These are phyloP conservation scores for Microsporum ferrugineum DNA, from an alignment of 2,329 filamentous ascomycete genomes.

Conservation along the genomic window DNA sequence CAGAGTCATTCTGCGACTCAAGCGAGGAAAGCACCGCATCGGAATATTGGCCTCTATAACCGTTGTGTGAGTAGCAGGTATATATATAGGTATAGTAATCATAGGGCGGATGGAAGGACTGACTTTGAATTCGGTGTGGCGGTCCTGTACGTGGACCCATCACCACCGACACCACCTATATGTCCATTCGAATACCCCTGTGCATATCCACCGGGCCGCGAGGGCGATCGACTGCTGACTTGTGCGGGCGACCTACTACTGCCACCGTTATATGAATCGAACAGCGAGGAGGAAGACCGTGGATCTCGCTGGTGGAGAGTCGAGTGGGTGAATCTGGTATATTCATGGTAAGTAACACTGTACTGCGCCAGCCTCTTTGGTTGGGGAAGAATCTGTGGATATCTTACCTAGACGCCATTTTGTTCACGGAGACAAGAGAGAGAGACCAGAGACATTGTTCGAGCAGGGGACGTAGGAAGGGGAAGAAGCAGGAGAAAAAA, in stretches of 20 bases:
- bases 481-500: background rate
- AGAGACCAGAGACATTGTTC: background rate
- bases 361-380: background rate
- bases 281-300: slow-evolving; percentile 60
- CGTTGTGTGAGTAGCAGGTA: background rate
- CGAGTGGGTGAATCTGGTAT: slow-evolving; percentile 52
- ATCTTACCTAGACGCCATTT: slow-evolving; percentile 13
- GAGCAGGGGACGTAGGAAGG: background rate
- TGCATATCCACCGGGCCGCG: slow-evolving; percentile 23
- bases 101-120: slow-evolving; percentile 16
- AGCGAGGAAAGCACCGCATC: slow-evolving; percentile 84
- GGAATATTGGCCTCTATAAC: slow-evolving; percentile 66
- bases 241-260: slow-evolving; percentile 23
- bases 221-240: slow-evolving; percentile 27
- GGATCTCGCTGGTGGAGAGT: slow-evolving; percentile 57
- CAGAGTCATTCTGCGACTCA: slow-evolving; percentile 86
- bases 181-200: slow-evolving; percentile 15
- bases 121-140: slow-evolving; percentile 63
- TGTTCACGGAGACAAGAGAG: slow-evolving; percentile 5
- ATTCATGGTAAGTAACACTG: background rate
- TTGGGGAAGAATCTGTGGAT: background rate
- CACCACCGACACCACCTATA: slow-evolving; percentile 16
- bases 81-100: background rate
- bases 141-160: slow-evolving; percentile 41
- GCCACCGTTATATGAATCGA: slow-evolving; percentile 58